phyloP scores from a whole-genome alignment of 768 basidiomycete genomes.

The Agrocybe praecox region DNA sequence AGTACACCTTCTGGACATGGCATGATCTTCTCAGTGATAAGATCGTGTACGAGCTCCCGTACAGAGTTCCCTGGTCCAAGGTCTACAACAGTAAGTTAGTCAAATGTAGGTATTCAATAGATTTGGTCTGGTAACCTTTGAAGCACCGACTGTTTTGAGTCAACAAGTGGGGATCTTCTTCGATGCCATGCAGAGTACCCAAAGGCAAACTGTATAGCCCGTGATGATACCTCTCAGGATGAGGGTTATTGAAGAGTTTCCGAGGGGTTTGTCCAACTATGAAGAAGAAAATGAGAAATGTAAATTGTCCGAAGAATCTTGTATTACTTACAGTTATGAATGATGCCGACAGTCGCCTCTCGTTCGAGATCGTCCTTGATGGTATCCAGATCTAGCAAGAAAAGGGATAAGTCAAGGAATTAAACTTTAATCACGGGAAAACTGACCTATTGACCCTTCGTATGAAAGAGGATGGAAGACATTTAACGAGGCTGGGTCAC shows the following conservation, averaged over 20 bases:
- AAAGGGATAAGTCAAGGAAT: background rate
- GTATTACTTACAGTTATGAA: slow-evolving; percentile 77
- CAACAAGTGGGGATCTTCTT: slow-evolving; percentile 79
- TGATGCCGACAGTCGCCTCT: slow-evolving; percentile 92
- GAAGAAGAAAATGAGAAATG: slow-evolving; percentile 1
- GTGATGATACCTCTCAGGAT: slow-evolving; percentile 74
- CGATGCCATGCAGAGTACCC: slow-evolving; percentile 73
- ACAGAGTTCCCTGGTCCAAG: slow-evolving; percentile 50
- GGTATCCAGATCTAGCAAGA: slow-evolving; percentile 71
- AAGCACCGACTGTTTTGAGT: slow-evolving; percentile 56
- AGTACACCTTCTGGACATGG: slow-evolving; percentile 64
- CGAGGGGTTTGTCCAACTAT: slow-evolving; percentile 90
- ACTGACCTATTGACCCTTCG: slow-evolving; percentile 81
- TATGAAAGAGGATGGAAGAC: slow-evolving; percentile 94
- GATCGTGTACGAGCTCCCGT: slow-evolving; percentile 55
- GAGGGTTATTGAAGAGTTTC: slow-evolving; percentile 77
- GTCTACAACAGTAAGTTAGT: slow-evolving; percentile 33
- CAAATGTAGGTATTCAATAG: background rate
- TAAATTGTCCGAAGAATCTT: background rate
- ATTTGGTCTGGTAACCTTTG: slow-evolving; percentile 43
- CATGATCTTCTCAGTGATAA: slow-evolving; percentile 54
- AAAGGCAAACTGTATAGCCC: slow-evolving; percentile 75
- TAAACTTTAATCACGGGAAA: background rate
- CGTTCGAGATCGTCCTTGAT: slow-evolving; percentile 87
- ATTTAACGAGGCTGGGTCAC: slow-evolving; percentile 74